phyloP scores from a whole-genome alignment of 768 basidiomycete genomes.

The Naganishia vaughanmartiniae region DNA sequence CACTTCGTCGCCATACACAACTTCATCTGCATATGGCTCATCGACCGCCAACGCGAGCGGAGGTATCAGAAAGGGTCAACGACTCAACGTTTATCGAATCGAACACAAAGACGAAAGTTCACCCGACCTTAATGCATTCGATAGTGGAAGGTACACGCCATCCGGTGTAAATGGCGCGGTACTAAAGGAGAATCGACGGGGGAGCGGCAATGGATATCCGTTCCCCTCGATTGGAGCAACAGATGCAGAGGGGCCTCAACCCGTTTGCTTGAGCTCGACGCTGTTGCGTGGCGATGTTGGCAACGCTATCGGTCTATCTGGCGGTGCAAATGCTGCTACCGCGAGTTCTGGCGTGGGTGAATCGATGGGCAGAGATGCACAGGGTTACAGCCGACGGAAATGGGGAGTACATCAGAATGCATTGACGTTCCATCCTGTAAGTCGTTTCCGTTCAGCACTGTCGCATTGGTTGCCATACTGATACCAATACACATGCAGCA shows the following conservation, averaged over 20 bases:
- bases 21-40: slow-evolving; percentile 22
- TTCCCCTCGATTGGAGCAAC: slow-evolving; percentile 20
- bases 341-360: not conserved
- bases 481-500: slow-evolving; percentile 33
- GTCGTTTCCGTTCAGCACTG: slow-evolving; percentile 27
- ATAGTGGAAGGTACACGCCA: slow-evolving; percentile 10
- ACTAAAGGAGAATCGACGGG: slow-evolving; percentile 7
- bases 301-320: slow-evolving; percentile 6
- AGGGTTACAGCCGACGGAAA: not conserved
- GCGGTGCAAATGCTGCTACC: not conserved
- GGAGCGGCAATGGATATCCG: slow-evolving; percentile 14
- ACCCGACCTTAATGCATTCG: slow-evolving; percentile 10
- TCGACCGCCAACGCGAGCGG: slow-evolving; percentile 2
- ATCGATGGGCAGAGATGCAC: not conserved
- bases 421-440: slow-evolving; percentile 52
- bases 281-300: slow-evolving; percentile 28
- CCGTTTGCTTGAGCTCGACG: slow-evolving; percentile 18
- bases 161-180: slow-evolving; percentile 12
- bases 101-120: slow-evolving; percentile 17
- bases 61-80: slow-evolving; percentile 20
- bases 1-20: slow-evolving; percentile 27
- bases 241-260: slow-evolving; percentile 21
- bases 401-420: slow-evolving; percentile 46
- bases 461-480: not conserved
- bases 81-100: slow-evolving; percentile 22